Base-by-base conservation (phyloP, 2,329 filamentous ascomycete genomes). In the Onygena corvina region DNA sequence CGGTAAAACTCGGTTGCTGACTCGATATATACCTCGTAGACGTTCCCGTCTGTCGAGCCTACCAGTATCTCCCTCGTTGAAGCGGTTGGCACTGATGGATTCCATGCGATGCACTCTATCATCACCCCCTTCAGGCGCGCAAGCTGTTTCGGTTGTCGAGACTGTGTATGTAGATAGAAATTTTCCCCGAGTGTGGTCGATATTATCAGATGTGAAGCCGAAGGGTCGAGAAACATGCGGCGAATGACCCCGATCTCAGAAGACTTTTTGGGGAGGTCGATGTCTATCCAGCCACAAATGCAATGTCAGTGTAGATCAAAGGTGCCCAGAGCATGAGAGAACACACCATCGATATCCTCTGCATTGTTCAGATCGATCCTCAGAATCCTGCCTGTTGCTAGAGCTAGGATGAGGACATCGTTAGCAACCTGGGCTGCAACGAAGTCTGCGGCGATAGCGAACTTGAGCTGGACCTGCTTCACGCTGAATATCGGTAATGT, bases 91-190 rank as follows among this genome's bases (percentile, higher is more conserved):
- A 90, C 73, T 2, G 86, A 88, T 1, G 92, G 88, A 60, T 93
- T 95, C 92, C 92, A 98, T 30, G 90, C 88, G 53, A 98, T 76
- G 54, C 84, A 84, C 65, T 95, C 89, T 52, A 98, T 86, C 6
- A 80, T 75, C 11, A 95, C 86, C 23, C 87, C 87, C 58, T 90
- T 90, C 48, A 98, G 69, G 50, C 87, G 79, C 11, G 84, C 81
- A 30, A 98, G 73, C 5, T 83, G 77, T 55, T 92, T 86, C 2
- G 90, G 88, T 56, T 89, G 84, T 57, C 87, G 84, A 29, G 89
- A 92, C 64, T 96, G 90, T 8, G 88, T 90, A 65, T 98, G 92
- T 7, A 98, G 83, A 67, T 98, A 98, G 72, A 89, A 98, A 69
- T 94, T 96, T 67, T 98, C 92, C 63, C 88, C 88, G 34, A 88